Evolutionary conservation across 2,329 filamentous ascomycete species (phyloP), one percentile per base, ranked within the genome.

Genomic region (Pseudocercospora musae): DNA sequence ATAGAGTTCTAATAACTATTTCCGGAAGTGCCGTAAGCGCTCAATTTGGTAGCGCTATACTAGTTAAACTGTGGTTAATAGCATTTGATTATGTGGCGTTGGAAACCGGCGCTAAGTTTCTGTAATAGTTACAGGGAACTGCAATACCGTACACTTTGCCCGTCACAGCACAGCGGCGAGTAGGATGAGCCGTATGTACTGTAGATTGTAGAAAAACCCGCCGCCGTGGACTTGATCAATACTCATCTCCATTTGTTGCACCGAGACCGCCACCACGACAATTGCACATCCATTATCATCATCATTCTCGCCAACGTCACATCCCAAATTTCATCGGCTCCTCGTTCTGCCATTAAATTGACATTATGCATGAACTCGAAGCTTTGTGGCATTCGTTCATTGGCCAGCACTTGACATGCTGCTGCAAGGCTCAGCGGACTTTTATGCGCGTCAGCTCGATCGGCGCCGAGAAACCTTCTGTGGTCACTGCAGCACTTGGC

Each of bases 331-430:
- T n/a, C n/a, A n/a, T n/a, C n/a, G n/a, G n/a, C n/a, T n/a, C n/a
- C n/a, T n/a, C n/a, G n/a, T n/a, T n/a, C 27, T 46, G 50, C 49
- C 59, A 60, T 59, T 59, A 48, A 25, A 11, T 29, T 44, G 60
- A 33, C 46, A 21, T 52, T 8, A 9, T 60, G 64, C 67, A 70
- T 68, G 64, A 66, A 67, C 67, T 50, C 44, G 61, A 59, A 33
- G 62, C 59, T 65, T 68, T 68, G 68, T 70, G 69, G 69, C 69
- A 70, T 58, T 23, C 65, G 62, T 58, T 68, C 58, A 71, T 71
- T 69, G 65, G 69, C 65, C 29, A 62, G 40, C 48, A 33, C 57
- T 54, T 53, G 11, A 46, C 52, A n/a, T 33, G 29, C 62, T 33
- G 29, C 62, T 65, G 60, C 66, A 64, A 65, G 57, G 61, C 66